Evolutionary conservation across 225 moss, liverwort and hornwort species (phyloP).

Genomic region (Thuidium tamariscinum): DNA sequence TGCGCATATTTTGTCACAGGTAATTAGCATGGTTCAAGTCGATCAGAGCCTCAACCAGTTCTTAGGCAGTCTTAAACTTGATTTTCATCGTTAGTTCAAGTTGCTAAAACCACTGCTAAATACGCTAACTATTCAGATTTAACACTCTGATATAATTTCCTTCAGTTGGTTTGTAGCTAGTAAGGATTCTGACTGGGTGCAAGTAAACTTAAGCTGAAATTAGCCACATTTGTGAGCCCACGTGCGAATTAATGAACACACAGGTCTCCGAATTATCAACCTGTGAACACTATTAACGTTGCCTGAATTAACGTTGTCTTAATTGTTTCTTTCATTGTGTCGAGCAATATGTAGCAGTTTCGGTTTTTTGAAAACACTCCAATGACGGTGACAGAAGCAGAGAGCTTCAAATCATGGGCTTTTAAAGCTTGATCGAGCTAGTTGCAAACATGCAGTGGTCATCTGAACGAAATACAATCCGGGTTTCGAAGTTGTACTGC

Average conservation of each 20-base stretch:
- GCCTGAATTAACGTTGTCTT: background rate
- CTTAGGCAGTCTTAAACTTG: background rate
- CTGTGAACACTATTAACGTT: background rate
- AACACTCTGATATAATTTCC: background rate
- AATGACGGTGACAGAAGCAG: background rate
- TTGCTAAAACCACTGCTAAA: too few species aligned
- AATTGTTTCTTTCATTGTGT: background rate
- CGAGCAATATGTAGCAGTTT: background rate
- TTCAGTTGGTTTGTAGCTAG: background rate
- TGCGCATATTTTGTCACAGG: conserved; percentile 20
- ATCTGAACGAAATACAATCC: background rate
- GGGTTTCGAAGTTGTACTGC: background rate
- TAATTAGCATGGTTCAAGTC: background rate
- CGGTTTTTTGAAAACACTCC: background rate
- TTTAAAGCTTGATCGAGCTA: background rate
- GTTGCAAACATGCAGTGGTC: background rate
- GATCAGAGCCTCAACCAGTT: background rate
- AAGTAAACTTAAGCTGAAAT: background rate
- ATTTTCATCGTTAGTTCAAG: background rate
- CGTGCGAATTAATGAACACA: too few species aligned
- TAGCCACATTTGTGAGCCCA: too few species aligned
- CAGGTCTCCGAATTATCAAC: background rate
- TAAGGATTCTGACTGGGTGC: background rate
- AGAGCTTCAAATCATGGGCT: background rate
- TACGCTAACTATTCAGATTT: background rate